These are phyloP conservation scores for Aurantiochytrium sp. DNA, from an alignment of 108 stramenopile genomes.

Conservation along the genomic window DNA sequence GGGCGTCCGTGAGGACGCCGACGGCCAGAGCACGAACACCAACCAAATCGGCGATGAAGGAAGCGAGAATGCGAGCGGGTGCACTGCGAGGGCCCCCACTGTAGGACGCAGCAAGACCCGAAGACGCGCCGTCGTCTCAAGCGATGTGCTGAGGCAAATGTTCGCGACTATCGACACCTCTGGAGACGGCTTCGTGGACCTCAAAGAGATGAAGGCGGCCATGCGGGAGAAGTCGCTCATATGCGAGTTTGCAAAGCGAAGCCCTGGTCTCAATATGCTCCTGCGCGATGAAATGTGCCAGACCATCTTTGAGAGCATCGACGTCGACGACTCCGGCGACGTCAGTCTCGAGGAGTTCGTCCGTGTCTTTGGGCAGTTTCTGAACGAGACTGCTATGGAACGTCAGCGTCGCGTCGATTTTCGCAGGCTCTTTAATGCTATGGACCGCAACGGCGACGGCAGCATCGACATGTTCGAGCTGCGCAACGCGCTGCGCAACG, in stretches of 20 bases:
- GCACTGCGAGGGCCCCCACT: neutral
- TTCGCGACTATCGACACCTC: neutral
- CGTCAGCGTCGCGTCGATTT: neutral
- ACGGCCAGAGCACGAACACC: too few relatives aligned
- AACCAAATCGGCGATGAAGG: too few relatives aligned
- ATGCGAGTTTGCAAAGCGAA: neutral
- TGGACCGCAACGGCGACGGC: neutral
- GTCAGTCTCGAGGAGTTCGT: neutral
- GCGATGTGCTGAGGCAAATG: neutral
- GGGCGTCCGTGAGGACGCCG: too few relatives aligned
- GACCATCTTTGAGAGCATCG: neutral
- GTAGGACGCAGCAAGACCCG: neutral
- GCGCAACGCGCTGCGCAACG: neutral
- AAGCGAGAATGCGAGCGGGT: neutral
- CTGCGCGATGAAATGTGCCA: neutral
- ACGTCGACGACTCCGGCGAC: conserved; percentile 9
- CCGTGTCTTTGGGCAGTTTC: neutral
- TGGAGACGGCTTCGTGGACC: neutral
- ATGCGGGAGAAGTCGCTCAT: neutral
- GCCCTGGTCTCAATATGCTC: neutral
- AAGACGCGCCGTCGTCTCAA: neutral
- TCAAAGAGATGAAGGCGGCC: neutral
- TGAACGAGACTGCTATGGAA: neutral
- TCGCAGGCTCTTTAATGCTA: neutral
- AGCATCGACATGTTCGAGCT: conserved; percentile 9